Percentiles rank a stretch among this genome's conserved stretches.
phyloP scores from a whole-genome alignment of 2,329 filamentous ascomycete genomes.

The Bisporella sp. region DNA sequence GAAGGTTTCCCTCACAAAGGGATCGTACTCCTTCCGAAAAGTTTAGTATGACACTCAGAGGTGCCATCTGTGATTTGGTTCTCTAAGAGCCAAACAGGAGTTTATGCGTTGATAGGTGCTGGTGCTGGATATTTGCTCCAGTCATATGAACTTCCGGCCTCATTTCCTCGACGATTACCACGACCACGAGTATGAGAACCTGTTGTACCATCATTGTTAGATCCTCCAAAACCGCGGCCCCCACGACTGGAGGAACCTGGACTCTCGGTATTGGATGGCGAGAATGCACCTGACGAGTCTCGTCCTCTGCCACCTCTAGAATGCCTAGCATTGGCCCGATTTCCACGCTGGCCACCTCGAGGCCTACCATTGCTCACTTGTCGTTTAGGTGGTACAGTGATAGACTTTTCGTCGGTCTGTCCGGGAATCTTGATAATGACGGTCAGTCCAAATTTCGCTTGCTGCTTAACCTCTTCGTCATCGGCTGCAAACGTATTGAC shows the following conservation, averaged over 20 bases:
- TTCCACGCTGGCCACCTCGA: conserved; percentile 16
- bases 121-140: conserved; percentile 9
- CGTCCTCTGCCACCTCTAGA: conserved; percentile 22
- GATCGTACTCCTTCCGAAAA: no score
- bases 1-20: conserved; percentile 4
- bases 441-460: conserved; percentile 30
- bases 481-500: not conserved
- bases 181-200: conserved; percentile 12
- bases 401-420: conserved; percentile 32
- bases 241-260: conserved; percentile 15
- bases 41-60: no score
- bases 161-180: conserved; percentile 17
- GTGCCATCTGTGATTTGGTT: no score
- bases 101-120: not conserved
- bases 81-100: not conserved
- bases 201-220: not conserved
- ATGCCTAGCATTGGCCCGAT: conserved; percentile 14
- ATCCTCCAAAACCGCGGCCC: conserved; percentile 10
- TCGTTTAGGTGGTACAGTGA: conserved; percentile 29
- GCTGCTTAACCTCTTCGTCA: conserved; percentile 21
- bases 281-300: conserved; percentile 20
- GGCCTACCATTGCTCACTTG: conserved; percentile 27
- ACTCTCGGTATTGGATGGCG: conserved; percentile 19
- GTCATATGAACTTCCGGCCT: conserved; percentile 20
- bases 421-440: conserved; percentile 41